Evolutionary conservation across 2,329 filamentous ascomycete genomes (phyloP), one percentile per base, ranked within the genome.

Genomic region (Fusarium sp.): DNA sequence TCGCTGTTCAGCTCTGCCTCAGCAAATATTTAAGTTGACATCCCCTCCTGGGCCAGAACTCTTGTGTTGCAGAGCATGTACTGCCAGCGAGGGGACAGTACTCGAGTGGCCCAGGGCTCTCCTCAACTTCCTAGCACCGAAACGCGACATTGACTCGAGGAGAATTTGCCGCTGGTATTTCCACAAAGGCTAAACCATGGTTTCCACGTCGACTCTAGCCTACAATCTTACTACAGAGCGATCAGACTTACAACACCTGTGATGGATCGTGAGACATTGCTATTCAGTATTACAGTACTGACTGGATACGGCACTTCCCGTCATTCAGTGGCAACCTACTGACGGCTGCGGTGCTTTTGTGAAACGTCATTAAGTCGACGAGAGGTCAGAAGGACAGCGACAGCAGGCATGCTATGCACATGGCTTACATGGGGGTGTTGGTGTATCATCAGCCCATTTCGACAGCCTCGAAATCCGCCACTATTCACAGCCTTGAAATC

Each of bases 391-490:
- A 47, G 29, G 22, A 29, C 45, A 58, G 40, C 47, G 22, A 66
- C 38, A 36, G 16, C 36, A 42, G 27, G 31, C 45, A 22, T 50
- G 29, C 11, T 45, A 22, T 57, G 29, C 14, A 40, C 22, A 61
- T 22, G 47, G 25, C 65, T 38, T 66, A 47, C n/a, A 57, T 63
- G 38, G 40, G 35, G 50, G 33, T 58, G 45, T 68, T 58, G 40
- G 33, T 36, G 57, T 56, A 45, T 52, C 38, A 45, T 52, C 38
- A 69, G 61, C 62, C 58, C 42, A 36, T 27, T 66, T 38, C n/a
- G 50, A 62, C 47, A 74, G 52, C 58, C 65, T 72, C 52, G 36
- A 52, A 20, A 31, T 35, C 57, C 25, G 64, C n/a, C 35, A 40
- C 33, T 63, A 56, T 63, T 59, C 45, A 54, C 42, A 22, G 42